Evolutionary conservation across 2,329 filamentous ascomycete genomes (phyloP), one percentile per base, ranked within the genome.

Genomic region (Beauveria asiatica): DNA sequence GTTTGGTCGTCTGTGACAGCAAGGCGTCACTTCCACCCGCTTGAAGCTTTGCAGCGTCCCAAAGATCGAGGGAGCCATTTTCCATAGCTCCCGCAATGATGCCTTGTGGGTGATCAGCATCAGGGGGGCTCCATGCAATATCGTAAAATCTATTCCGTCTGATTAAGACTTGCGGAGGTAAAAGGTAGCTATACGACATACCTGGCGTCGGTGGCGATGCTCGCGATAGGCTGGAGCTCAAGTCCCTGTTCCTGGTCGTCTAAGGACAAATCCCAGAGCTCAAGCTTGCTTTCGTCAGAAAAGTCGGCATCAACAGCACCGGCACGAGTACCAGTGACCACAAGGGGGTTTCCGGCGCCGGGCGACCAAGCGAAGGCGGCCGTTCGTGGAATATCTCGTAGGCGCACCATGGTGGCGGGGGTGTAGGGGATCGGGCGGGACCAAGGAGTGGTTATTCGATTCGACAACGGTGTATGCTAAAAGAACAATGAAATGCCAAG

Each of bases 361-460:
- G 92, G 89, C 67, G 91, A 96, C 93, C 94, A 99, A 71, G 94
- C 91, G 75, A 99, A 99, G 70, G 93, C 89, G 75, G 93, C 94
- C 70, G 94, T 99, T 77, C 94, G 86, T 74, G 92, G 90, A 72
- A 99, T 95, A 80, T 97, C 92, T 81, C 93, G 86, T 76, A 97
- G 82, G 78, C 92, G 90, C 76, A 97, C 93, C 94, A 99, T 99
- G 75, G 67, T 77, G 72, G 68, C 67, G 68, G 62, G 69, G 71
- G 69, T 62, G 61, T 53, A 62, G 61, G 64, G 62, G 67, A 66
- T 62, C 65, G 64, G 68, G 63, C 61, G 44, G 56, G 63, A 63
- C 62, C 58, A 62, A 46, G 54, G 49, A 53, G 50, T 17, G 33
- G 51, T 46, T 56, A 63, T 61, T 60, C 59, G 62, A 65, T 56